Conservation (phyloP, 495 filamentous ascomycete species). For the Darksidea phi region DNA sequence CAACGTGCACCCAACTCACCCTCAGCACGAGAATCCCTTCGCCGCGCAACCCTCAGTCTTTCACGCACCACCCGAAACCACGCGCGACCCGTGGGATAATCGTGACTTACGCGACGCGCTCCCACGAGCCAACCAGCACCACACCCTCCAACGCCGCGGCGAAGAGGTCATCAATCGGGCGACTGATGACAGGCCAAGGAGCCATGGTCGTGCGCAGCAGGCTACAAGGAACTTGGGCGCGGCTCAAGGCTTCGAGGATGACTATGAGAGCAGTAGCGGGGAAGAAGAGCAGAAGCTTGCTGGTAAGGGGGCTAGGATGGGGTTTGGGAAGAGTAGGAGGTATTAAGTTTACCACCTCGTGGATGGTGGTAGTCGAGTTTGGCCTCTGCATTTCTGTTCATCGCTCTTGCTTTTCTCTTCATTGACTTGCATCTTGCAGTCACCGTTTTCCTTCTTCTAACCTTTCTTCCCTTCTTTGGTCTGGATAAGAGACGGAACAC, state of each 20-base stretch:
- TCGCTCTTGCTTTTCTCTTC: background rate
- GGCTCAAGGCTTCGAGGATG: constrained; percentile 18
- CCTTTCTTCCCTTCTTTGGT: background rate
- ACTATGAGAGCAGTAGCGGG: constrained; percentile 3
- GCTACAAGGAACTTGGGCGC: constrained; percentile 16
- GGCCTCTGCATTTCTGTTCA: background rate
- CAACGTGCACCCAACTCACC: background rate
- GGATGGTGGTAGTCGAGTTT: background rate
- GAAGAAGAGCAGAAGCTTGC: constrained; percentile 17
- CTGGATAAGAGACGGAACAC: background rate
- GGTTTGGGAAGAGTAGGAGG: constrained; percentile 15
- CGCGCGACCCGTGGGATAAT: constrained; percentile 16
- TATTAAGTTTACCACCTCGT: background rate
- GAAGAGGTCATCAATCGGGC: constrained; percentile 15
- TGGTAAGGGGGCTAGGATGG: constrained; percentile 14
- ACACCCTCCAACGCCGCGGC: constrained; percentile 8
- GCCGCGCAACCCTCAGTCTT: background rate
- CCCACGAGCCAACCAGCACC: constrained; percentile 3
- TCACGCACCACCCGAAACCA: background rate
- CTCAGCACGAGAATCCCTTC: constrained; percentile 6
- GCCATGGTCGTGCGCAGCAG: constrained; percentile 11
- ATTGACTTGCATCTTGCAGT: background rate
- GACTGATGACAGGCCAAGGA: background rate
- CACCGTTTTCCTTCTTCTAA: background rate
- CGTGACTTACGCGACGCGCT: constrained; percentile 21